Conservation (phyloP, 73 alveolate species). For the Diophrys appendiculata region DNA sequence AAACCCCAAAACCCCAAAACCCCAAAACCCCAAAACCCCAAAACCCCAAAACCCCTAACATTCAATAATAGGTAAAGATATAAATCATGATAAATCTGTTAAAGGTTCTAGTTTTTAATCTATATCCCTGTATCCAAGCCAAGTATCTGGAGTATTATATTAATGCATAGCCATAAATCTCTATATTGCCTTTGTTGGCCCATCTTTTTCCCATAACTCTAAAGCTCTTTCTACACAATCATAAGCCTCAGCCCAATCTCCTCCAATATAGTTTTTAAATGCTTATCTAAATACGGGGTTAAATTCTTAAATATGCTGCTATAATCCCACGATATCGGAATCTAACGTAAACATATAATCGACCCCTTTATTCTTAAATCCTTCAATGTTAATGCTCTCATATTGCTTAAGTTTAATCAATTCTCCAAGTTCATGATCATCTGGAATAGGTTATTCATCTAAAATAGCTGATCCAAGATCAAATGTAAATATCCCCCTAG, state of each 20-base stretch:
- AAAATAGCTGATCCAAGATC: conserved; percentile 42
- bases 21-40: too few relatives aligned
- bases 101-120: conserved; percentile 41
- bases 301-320: conserved; percentile 59
- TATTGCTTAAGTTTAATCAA: conserved; percentile 58
- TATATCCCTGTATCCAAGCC: conserved; percentile 65
- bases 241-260: conserved; percentile 71
- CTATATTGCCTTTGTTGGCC: conserved; percentile 63
- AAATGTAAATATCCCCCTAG: conserved; percentile 68
- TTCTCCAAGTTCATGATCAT: conserved; percentile 70
- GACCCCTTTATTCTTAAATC: conserved; percentile 74
- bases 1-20: too few relatives aligned
- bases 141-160: conserved; percentile 52
- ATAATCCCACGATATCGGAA: conserved; percentile 64
- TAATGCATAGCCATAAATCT: conserved; percentile 27
- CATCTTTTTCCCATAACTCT: conserved; percentile 68
- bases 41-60: too few relatives aligned
- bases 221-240: conserved; percentile 59
- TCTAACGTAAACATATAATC: conserved; percentile 82
- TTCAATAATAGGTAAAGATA: too few relatives aligned
- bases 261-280: conserved; percentile 62
- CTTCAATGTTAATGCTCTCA: conserved; percentile 66
- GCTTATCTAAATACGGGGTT: conserved; percentile 68
- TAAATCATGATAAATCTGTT: background rate
- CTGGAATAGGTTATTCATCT: conserved; percentile 61